These are phyloP conservation scores for Scytalidium lignicola DNA, from an alignment of 2,329 filamentous ascomycete species.

Conservation along the genomic window DNA sequence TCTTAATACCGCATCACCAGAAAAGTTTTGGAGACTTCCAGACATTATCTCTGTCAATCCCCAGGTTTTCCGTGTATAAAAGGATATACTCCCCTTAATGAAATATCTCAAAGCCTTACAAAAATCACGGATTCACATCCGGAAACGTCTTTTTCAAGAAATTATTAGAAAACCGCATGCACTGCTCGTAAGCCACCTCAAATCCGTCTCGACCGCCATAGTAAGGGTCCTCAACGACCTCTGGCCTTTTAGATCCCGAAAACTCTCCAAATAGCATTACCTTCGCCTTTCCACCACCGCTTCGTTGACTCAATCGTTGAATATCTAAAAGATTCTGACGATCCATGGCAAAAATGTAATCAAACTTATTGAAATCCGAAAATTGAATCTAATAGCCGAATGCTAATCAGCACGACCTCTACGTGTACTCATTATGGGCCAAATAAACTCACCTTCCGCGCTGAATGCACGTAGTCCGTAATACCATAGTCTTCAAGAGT, in stretches of 20 bases:
- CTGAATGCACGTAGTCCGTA: constrained; percentile 68
- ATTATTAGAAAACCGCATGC: constrained; percentile 67
- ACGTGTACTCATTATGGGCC: background rate
- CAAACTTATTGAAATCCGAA: constrained; percentile 77
- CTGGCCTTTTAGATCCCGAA: constrained; percentile 60
- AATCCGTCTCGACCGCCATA: constrained; percentile 85
- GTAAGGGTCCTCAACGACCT: constrained; percentile 84
- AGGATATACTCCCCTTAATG: too few relatives aligned
- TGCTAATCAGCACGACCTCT: background rate
- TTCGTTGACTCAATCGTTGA: constrained; percentile 48
- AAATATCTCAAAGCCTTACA: too few relatives aligned
- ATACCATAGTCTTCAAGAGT: constrained; percentile 73
- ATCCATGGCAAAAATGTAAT: constrained; percentile 97
- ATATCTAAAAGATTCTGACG: constrained; percentile 71
- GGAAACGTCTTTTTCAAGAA: constrained; percentile 25
- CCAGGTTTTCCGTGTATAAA: too few relatives aligned
- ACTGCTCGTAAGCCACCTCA: constrained; percentile 80
- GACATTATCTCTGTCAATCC: too few relatives aligned
- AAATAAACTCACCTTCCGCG: constrained; percentile 58
- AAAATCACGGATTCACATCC: constrained; percentile 13
- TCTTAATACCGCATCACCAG: too few relatives aligned
- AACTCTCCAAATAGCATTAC: constrained; percentile 82
- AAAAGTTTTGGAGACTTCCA: too few relatives aligned
- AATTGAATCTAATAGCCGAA: constrained; percentile 38
- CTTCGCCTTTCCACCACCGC: constrained; percentile 52